Evolutionary conservation across 2,329 filamentous ascomycete species (phyloP).

Genomic region (Neofusicoccum laricinum): DNA sequence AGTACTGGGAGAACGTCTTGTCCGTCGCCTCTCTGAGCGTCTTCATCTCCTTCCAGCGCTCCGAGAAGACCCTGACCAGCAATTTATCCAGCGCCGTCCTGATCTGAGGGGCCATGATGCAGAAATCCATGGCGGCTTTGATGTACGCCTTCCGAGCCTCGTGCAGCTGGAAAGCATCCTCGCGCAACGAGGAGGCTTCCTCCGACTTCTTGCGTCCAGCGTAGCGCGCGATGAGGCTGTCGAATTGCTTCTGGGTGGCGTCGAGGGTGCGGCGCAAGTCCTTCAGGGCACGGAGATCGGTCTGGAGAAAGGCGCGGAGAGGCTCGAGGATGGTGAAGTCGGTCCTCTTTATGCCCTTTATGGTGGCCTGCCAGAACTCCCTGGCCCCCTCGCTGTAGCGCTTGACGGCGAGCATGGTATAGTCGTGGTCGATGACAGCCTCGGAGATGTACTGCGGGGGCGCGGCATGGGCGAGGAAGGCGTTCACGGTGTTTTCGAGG

Average conservation of each 20-base stretch:
- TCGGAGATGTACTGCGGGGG: constrained; percentile 74
- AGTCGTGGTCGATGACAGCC: constrained; percentile 89
- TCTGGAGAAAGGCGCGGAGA: constrained; percentile 71
- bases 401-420: constrained; percentile 82
- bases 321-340: constrained; percentile 78
- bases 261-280: constrained; percentile 76
- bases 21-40: constrained; percentile 64
- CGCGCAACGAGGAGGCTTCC: constrained; percentile 83
- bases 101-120: constrained; percentile 80
- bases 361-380: constrained; percentile 79
- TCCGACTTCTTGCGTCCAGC: constrained; percentile 86
- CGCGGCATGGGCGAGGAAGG: constrained; percentile 72
- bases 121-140: constrained; percentile 91
- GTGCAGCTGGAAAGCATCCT: constrained; percentile 94
- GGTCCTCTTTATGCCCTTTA: constrained; percentile 72
- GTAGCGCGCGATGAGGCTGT: constrained; percentile 77
- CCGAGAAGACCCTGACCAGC: constrained; percentile 77
- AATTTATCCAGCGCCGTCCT: constrained; percentile 81
- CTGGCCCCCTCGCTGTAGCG: constrained; percentile 80
- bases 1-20: constrained; percentile 63
- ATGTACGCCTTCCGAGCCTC: constrained; percentile 89
- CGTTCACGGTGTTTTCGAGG: constrained; percentile 76
- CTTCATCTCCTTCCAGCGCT: constrained; percentile 86
- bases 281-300: constrained; percentile 82
- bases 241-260: constrained; percentile 77